Evolutionary conservation across 2,329 filamentous ascomycete species (phyloP), one percentile per base, ranked within the genome.

Genomic region (Rhynchosporium graminicola): DNA sequence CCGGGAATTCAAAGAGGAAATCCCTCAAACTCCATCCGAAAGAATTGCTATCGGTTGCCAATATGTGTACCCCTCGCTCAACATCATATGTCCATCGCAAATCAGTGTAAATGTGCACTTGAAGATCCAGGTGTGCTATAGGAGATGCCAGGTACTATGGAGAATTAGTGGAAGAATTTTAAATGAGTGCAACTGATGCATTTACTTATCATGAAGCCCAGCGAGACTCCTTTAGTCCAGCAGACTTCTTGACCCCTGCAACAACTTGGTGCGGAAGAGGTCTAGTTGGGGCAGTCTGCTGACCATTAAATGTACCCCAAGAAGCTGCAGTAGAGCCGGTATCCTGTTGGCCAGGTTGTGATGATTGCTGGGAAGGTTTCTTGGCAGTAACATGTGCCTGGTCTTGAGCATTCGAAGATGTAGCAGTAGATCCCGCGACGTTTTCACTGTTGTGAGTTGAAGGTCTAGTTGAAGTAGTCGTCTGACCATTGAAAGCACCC

Each of bases 171-270:
- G 12, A 9, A 9, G 4, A 38, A 7, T 20, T 26, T 2, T 3
- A 12, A 52, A 4, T 8, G 50, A 15, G 15, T 38, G 31, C 4
- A 26, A 3, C 3, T 6, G 2, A 40, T 20, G 20, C 20, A 20
- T 20, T 20, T 38, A 52, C 50, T 26, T 38, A 52, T 33, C 4
- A 52, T 52, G 12, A 52, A 52, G 50, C 31, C 50, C 50, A 52
- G 6, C 50, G 50, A 36, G 50, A 52, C 26, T 33, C 31, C 33
- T 31, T n/a, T 33, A 52, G 29, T 31, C 50, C 50, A 26, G 33
- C n/a, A 52, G n/a, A 15, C 33, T 52, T 38, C 50, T 52, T 33
- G 15, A 3, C 38, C 29, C 33, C 33, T 38, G 31, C 31, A n/a
- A 52, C 50, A 40, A 38, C 50, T n/a, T 52, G 50, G 29, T 38